Evolutionary conservation across 208 protist species (phyloP).

Genomic region (Tritrichomonas foetus): DNA sequence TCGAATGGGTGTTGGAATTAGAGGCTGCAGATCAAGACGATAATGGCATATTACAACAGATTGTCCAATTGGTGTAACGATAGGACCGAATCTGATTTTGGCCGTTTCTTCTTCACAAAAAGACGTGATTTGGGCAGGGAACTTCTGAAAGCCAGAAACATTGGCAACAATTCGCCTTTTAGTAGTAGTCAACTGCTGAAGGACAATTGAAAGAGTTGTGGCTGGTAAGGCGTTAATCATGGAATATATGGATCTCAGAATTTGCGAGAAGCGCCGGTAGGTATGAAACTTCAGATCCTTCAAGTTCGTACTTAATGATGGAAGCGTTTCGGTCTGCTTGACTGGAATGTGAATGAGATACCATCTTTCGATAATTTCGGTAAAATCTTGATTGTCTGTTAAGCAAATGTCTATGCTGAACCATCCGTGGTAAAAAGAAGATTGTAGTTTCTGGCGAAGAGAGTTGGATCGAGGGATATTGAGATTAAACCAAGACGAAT

Average conservation of each 20-base stretch:
- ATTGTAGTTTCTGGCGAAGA: neutral
- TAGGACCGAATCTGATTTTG: neutral
- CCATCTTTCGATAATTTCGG: neutral
- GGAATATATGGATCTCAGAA: neutral
- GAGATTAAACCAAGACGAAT: neutral
- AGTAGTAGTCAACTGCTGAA: neutral
- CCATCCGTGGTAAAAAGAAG: neutral
- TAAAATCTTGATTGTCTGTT: neutral
- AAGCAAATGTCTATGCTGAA: neutral
- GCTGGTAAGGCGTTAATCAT: neutral
- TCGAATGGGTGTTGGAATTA: neutral
- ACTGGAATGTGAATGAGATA: neutral
- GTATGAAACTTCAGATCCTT: neutral
- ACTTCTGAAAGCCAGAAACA: neutral
- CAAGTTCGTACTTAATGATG: neutral
- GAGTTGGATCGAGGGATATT: neutral
- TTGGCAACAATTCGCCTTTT: neutral
- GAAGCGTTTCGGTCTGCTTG: neutral
- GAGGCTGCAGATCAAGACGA: neutral
- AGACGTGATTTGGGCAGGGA: neutral
- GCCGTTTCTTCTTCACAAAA: neutral
- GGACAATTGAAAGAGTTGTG: neutral
- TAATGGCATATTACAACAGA: neutral
- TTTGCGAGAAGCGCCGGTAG: neutral
- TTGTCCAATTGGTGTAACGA: neutral